Evolutionary conservation across 805 yeast genomes (phyloP), one percentile per base, ranked within the genome.

Genomic region (Myxozyma neotropica): DNA sequence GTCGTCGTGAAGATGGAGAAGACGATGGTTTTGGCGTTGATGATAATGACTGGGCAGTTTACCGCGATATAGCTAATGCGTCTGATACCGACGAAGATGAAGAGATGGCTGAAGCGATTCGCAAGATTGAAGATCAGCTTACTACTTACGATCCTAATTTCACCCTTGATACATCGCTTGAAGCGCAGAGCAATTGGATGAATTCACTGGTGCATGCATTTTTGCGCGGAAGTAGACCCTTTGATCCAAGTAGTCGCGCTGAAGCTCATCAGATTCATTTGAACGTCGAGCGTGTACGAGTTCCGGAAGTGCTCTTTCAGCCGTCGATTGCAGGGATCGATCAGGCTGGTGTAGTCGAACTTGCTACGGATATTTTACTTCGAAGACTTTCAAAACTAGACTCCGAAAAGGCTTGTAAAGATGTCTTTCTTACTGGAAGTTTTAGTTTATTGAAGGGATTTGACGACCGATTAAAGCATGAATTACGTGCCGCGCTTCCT

Each of bases 311-410:
- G 1, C 71, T 91, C 49, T 91, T 94, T 73, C 94, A 93, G 72
- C 99, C 99, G 5, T 81, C 86, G 7, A 90, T 94, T 63, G 96
- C 95, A 0, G 99, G 99, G 23, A 78, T 91, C 23, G 99, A 94
- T 73, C 98, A 92, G 74, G 96, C 97, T 0, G 98, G 98, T 27
- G 79, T 94, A n/a, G 71, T 82, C 24, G 98, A 94, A 73, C 74
- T 91, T 42, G 79, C 85, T 56, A 87, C 85, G 64, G 87, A 85
- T 58, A 78, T 89, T 6, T 69, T 92, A 4, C 69, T 82, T 42
- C 80, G 84, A 49, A 80, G 91, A 67, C 77, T 85, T 23, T 83
- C 83, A 29, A 75, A 81, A 0, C 88, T 85, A 4, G 77, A 81
- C 40, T 73, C 79, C 23, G 75, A 79, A 27, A 74, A 81, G 35